Base-by-base conservation (phyloP, 768 basidiomycete species). In the Russula sp. region DNA sequence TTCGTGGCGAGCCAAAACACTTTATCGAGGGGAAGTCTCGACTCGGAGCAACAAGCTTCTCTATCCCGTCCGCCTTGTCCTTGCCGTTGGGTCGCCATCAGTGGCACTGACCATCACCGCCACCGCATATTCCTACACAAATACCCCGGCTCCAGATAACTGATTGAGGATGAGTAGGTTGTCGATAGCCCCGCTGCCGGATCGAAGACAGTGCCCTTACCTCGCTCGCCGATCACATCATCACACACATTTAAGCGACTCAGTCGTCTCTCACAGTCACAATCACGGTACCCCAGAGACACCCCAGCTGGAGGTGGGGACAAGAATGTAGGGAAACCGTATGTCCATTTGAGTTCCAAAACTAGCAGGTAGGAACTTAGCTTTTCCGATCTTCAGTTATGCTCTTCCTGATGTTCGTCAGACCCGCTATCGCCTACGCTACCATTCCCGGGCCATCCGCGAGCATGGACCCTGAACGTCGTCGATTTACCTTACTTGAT, bases 1-100 rank as follows among this genome's bases (percentile, higher is more conserved):
- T 83, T 55, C 84, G 91, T 63, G 81, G 81, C 24, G 87, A 82
- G 0, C 90, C 91, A 5, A 5, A 93, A 92, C 73, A 89, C 92
- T 58, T 75, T 81, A 4, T 84, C 85, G 58, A 93, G 92, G 73
- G 90, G 91, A n/a, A 82, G 79, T 69, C 81, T 87, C 2, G 70
- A n/a, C n/a, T n/a, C n/a, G n/a, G n/a, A 71, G 30, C 79, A 84
- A 14, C 83, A 89, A 40, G 81, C 79, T 13, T 84, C 1, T 71
- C 77, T 46, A 77, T 91, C 28, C 87, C 87, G 4, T 68, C 77
- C n/a, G 68, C 75, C 5, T 74, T 84, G n/a, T 76, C 76, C 61
- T 71, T n/a, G n/a, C n/a, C 73, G 1, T 67, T 68, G 9, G 69
- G 61, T 24, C 73, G 70, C 62, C 68, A 60, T 8, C 64, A 71